phyloP scores from a whole-genome alignment of 2,329 filamentous ascomycete species.

The Helotiales sp. region DNA sequence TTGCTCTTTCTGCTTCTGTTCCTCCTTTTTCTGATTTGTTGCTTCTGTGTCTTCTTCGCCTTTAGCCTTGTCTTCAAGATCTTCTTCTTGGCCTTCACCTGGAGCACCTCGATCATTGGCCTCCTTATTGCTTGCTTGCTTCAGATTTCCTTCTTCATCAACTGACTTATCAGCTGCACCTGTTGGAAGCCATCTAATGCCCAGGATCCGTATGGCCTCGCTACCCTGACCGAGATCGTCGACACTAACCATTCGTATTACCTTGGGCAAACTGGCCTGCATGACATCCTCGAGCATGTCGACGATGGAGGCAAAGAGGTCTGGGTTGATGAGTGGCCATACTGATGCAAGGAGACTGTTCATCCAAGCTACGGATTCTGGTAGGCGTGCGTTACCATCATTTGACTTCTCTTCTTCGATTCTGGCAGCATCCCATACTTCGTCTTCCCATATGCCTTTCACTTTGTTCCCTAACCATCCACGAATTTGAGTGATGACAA shows the following conservation, averaged over 20 bases:
- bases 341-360: conserved; percentile 67
- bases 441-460: conserved; percentile 63
- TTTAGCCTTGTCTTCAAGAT: conserved; percentile 36
- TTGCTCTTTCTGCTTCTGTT: conserved; percentile 36
- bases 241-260: conserved; percentile 73
- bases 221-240: conserved; percentile 76
- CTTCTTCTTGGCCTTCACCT: conserved; percentile 34
- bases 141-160: conserved; percentile 56
- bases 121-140: conserved; percentile 39
- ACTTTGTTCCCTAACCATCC: conserved; percentile 64
- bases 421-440: conserved; percentile 67
- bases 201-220: conserved; percentile 68
- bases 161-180: conserved; percentile 67
- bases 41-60: conserved; percentile 37
- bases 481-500: conserved; percentile 48
- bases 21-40: conserved; percentile 32
- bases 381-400: conserved; percentile 14
- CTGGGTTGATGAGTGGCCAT: conserved; percentile 75
- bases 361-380: conserved; percentile 64
- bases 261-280: conserved; percentile 70
- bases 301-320: conserved; percentile 66
- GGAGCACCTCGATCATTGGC: conserved; percentile 52
- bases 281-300: conserved; percentile 78
- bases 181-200: conserved; percentile 70
- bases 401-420: conserved; percentile 47